phyloP scores from a whole-genome alignment of 2,329 filamentous ascomycete genomes.

The Cercospora janseana region DNA sequence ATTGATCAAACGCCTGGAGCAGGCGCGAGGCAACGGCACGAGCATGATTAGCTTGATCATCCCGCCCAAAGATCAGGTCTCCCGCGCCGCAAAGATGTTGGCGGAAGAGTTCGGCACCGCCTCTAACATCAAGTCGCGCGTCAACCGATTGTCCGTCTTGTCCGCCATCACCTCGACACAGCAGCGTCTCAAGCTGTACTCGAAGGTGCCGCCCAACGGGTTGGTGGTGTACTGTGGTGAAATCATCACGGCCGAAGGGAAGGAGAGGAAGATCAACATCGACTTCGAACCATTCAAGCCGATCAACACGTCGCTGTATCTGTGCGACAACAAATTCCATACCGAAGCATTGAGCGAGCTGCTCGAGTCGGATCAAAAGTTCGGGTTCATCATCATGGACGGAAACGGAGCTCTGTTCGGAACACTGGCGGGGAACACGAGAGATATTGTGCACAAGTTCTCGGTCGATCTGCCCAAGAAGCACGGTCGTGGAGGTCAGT shows the following conservation, averaged over 20 bases:
- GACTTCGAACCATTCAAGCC: slow-evolving; percentile 99
- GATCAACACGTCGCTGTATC: slow-evolving; percentile 98
- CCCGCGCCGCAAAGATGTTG: slow-evolving; percentile 97
- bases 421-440: slow-evolving; percentile 93
- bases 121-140: slow-evolving; percentile 98
- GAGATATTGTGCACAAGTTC: slow-evolving; percentile 97
- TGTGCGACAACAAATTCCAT: slow-evolving; percentile 99
- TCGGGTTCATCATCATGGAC: slow-evolving; percentile 99
- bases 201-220: slow-evolving; percentile 96
- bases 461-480: slow-evolving; percentile 99
- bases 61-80: slow-evolving; percentile 97
- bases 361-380: slow-evolving; percentile 97
- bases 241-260: slow-evolving; percentile 98
- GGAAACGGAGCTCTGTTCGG: slow-evolving; percentile 97
- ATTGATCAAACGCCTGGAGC: slow-evolving; percentile 96
- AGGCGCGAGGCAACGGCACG: slow-evolving; percentile 95
- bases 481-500: slow-evolving; percentile 99
- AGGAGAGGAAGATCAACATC: slow-evolving; percentile 99
- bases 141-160: slow-evolving; percentile 96
- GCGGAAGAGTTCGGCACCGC: slow-evolving; percentile 88
- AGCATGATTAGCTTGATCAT: slow-evolving; percentile 99
- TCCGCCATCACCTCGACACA: slow-evolving; percentile 99
- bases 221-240: slow-evolving; percentile 99
- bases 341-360: slow-evolving; percentile 96
- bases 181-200: slow-evolving; percentile 98